Base-by-base conservation (phyloP, 495 filamentous ascomycete species). In the Neurospora sp. region DNA sequence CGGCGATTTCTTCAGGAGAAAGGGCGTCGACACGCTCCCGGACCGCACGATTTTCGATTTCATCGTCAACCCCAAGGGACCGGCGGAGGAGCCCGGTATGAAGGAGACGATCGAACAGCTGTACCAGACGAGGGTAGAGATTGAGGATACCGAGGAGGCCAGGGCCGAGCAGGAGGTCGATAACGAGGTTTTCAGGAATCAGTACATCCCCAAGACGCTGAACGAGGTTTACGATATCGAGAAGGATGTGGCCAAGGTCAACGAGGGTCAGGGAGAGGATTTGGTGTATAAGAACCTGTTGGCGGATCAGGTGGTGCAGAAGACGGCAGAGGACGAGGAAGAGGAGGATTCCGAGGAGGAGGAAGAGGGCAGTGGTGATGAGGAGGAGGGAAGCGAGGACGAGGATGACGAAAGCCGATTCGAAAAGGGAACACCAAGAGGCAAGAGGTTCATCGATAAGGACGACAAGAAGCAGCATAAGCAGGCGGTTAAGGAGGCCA, bases 171-270 rank as follows among this genome's bases (percentile, higher is more conserved):
- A 78, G 20, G 92, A 96, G 75, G 87, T 93, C 0, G 93, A 97
- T 72, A 91, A 90, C 69, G 92, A 96, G 73, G 95, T 99, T 9
- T 99, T 97, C 84, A 89, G 95, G 75, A 90, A 97, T 76, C 93
- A 97, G 77, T 98, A 93, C 78, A 98, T 99, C 65, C 96, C 96
- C 5, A 93, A 96, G 80, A 97, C 91, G 0, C 82, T 99, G 59
- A 90, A 98, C 75, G 92, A 98, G 73, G 96, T 98, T 1, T 98
- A 97, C 76, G 96, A 99, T 78, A 87, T 97, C 68, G 96, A 98
- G 81, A 90, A 94, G 74, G 96, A 98, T 75, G 91, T 90, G 7
- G 89, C 93, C 73, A 89, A 89, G 79, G 86, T 97, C 3, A 88
- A 87, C 2, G 86, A 89, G 20, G 94, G 92, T 10, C 84, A 90